Percentiles rank a stretch among this genome's conserved stretches.
Conservation (phyloP, 495 filamentous ascomycete species). For the Tuber aestivum region DNA sequence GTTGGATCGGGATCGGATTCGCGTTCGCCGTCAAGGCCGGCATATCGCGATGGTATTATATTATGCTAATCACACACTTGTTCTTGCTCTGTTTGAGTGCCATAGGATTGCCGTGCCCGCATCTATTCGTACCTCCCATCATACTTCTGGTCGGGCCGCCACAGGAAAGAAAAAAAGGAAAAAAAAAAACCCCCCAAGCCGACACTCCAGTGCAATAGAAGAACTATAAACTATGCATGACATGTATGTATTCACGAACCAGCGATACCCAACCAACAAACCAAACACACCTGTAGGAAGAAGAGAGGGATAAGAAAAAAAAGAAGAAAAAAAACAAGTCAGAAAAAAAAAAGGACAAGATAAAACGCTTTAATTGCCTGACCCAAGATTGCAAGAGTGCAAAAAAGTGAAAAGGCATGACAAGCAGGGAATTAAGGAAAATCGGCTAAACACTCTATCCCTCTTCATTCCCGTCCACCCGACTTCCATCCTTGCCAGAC, state of each 20-base stretch:
- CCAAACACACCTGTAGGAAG: too few relatives aligned
- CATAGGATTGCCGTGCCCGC: neutral
- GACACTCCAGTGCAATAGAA: neutral
- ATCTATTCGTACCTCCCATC: neutral
- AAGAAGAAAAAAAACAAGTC: neutral
- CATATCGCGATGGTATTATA: neutral
- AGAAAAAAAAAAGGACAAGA: too few relatives aligned
- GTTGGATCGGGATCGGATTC: neutral
- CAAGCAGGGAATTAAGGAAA: neutral
- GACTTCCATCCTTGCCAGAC: neutral
- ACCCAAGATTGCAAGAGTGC: neutral
- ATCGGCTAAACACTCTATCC: neutral
- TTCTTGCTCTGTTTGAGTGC: neutral
- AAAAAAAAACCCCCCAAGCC: neutral
- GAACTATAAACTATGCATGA: neutral
- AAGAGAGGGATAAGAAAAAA: neutral
- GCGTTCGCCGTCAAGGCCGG: neutral
- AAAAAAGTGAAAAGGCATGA: neutral
- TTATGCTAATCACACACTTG: neutral
- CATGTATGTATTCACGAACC: constrained; percentile 8
- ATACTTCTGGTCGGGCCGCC: neutral
- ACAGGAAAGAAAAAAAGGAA: neutral
- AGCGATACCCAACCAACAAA: constrained; percentile 2
- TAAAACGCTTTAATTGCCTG: neutral
- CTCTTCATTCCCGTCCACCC: neutral